Conservation (phyloP, 1,284 basidiomycete species). For the Heterobasidion parviporum region DNA sequence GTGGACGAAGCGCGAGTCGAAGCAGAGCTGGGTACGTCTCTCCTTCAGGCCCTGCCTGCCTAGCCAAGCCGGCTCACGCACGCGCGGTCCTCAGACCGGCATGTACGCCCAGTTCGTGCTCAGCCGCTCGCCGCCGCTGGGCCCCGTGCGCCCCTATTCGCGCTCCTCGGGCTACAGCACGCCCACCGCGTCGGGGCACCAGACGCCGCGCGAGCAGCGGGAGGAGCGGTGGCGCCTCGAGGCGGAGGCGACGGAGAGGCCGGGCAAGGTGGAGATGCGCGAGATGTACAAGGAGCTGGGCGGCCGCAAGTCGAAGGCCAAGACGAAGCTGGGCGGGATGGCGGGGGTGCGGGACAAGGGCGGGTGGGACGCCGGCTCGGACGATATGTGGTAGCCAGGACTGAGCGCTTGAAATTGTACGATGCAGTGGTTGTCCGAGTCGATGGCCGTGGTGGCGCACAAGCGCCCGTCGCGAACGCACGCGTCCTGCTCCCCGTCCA, state of each 20-base stretch:
- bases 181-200: conserved; percentile 57
- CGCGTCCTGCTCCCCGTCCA: background rate
- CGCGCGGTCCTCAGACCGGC: conserved; percentile 35
- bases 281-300: conserved; percentile 85
- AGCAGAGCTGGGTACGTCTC: conserved; percentile 68
- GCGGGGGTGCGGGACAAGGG: conserved; percentile 56
- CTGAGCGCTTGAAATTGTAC: background rate
- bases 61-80: background rate
- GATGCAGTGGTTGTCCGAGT: too few species aligned
- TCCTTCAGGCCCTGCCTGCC: background rate
- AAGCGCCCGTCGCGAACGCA: too few species aligned
- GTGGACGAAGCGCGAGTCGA: conserved; percentile 81
- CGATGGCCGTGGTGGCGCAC: too few species aligned
- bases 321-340: conserved; percentile 47
- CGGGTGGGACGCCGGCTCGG: conserved; percentile 39
- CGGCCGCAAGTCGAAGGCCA: conserved; percentile 64
- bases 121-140: conserved; percentile 35
- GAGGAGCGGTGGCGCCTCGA: conserved; percentile 69
- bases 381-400: background rate
- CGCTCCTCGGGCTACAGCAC: conserved; percentile 40
- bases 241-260: conserved; percentile 40
- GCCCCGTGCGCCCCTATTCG: conserved; percentile 25
- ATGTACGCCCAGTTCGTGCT: conserved; percentile 42
- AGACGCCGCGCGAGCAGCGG: conserved; percentile 68
- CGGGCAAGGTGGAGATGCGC: conserved; percentile 76